Percentiles rank a stretch among this genome's conserved stretches.
These are phyloP conservation scores for Penicillium sp. DNA, from an alignment of 2,329 filamentous ascomycete genomes.

Conservation along the genomic window DNA sequence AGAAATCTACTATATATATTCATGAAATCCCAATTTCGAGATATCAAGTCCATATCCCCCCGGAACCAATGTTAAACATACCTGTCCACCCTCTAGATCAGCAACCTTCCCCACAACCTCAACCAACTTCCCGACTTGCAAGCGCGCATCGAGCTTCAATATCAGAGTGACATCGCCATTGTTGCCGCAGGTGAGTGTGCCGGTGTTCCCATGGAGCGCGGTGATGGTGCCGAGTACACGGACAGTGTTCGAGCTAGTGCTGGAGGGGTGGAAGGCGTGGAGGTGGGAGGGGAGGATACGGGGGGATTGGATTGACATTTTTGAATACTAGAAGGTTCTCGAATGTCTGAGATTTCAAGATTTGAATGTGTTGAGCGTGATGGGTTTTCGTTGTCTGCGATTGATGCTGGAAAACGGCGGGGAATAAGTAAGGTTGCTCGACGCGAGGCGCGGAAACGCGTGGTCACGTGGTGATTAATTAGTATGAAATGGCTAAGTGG, in stretches of 20 bases:
- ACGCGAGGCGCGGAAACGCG: constrained; percentile 24
- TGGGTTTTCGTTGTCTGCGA: background rate
- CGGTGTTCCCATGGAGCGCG: constrained; percentile 76
- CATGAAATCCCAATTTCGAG: background rate
- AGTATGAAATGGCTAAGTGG: background rate
- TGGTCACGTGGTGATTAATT: constrained; percentile 23
- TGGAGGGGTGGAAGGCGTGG: constrained; percentile 65
- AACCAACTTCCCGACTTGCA: constrained; percentile 48
- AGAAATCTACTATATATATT: background rate
- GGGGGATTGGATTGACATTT: constrained; percentile 73
- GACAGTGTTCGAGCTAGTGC: constrained; percentile 53
- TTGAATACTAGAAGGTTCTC: constrained; percentile 13
- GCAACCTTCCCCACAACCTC: constrained; percentile 49
- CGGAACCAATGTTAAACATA: constrained; percentile 20
- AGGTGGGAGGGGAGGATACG: constrained; percentile 81
- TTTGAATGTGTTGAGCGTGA: background rate
- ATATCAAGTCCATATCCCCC: background rate
- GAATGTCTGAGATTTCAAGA: background rate
- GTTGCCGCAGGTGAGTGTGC: constrained; percentile 70
- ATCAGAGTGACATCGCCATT: constrained; percentile 71
- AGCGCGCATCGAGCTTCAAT: constrained; percentile 60
- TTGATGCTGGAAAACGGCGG: background rate
- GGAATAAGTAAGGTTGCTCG: constrained; percentile 8
- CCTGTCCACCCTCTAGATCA: constrained; percentile 43
- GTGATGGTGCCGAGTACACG: constrained; percentile 83